Evolutionary conservation across 2,329 filamentous ascomycete genomes (phyloP).

Genomic region (Aspergillus persii): DNA sequence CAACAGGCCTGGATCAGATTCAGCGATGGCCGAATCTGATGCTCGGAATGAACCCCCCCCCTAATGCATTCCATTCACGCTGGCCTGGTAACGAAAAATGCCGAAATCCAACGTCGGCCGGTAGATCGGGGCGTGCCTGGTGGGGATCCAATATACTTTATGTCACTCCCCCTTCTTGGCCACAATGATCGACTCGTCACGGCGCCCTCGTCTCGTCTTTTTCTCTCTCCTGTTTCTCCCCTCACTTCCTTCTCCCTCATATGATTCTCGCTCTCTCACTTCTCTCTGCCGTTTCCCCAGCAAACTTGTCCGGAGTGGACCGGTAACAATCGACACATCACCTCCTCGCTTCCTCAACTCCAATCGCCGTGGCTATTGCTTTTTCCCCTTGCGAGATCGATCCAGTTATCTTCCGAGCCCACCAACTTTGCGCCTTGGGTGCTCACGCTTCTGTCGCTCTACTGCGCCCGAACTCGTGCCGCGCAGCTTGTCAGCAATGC

Average conservation of each 20-base stretch:
- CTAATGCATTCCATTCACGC: neutral
- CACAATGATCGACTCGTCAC: constrained; percentile 20
- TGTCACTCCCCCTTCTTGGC: constrained; percentile 19
- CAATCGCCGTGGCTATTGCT: constrained; percentile 7
- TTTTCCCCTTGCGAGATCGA: constrained; percentile 16
- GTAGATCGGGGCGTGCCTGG: constrained; percentile 8
- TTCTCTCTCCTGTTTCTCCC: neutral
- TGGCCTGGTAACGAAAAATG: neutral
- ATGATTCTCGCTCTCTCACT: neutral
- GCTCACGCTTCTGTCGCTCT: constrained; percentile 16
- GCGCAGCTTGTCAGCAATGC: constrained; percentile 27
- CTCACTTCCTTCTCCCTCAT: neutral
- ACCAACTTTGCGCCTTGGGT: constrained; percentile 8
- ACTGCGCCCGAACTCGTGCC: constrained; percentile 20
- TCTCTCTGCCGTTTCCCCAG: neutral
- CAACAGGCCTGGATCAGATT: too few relatives aligned
- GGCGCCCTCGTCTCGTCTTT: constrained; percentile 10
- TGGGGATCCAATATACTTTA: constrained; percentile 7
- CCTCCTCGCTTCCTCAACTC: neutral
- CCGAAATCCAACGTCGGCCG: neutral
- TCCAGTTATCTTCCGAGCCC: constrained; percentile 9
- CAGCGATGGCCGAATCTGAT: too few relatives aligned
- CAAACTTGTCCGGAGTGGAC: neutral
- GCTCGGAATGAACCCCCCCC: too few relatives aligned
- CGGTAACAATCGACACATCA: neutral